Evolutionary conservation across 495 filamentous ascomycete species (phyloP), one percentile per base, ranked within the genome.

Genomic region (Ramalina peruviana): DNA sequence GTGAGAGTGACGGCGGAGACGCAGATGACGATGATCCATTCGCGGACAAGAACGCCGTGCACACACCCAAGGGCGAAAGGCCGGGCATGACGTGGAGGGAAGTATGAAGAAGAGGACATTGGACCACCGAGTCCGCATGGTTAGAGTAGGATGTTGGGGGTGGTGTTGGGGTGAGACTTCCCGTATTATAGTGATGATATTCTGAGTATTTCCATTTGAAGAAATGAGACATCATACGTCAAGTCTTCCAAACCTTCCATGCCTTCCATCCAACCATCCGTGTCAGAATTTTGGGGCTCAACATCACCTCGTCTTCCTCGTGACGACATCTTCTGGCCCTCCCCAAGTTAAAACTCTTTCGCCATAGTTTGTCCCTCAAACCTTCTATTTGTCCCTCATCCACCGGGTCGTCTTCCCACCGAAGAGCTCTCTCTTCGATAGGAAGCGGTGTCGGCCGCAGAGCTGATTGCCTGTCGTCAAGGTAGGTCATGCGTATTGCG

Each of bases 1-100:
- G 70, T 23, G 72, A 72, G 39, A 61, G 63, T 11, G 66, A 72
- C 23, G 60, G 71, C 20, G 69, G 69, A 17, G 78, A 76, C 4
- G 78, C 81, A 43, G 79, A 83, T 39, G 79, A 82, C 52, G 72
- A 88, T 56, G 76, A 89, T 62, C 85, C 85, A 4, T 90, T 90
- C 58, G 82, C 81, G 15, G 84, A 90, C 60, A 71, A 72, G 10
- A 86, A 88, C 65, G 83, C 75, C 5, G 75, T 84, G n/a, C 70
- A 71, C 36, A 82, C 78, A 1, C 76, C 80, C 10, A 68, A 62
- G 43, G 58, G 67, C 40, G 80, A 81, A 62, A 69, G 66, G 27
- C 57, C 58, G 11, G 73, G 73, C 40, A 75, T 73, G 60, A 72
- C 65, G 43, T 83, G 78, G 80, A 41, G 40, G 21, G 40, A 41